These are phyloP conservation scores for Daldinia vernicosa DNA, from an alignment of 495 filamentous ascomycete species.

Conservation along the genomic window DNA sequence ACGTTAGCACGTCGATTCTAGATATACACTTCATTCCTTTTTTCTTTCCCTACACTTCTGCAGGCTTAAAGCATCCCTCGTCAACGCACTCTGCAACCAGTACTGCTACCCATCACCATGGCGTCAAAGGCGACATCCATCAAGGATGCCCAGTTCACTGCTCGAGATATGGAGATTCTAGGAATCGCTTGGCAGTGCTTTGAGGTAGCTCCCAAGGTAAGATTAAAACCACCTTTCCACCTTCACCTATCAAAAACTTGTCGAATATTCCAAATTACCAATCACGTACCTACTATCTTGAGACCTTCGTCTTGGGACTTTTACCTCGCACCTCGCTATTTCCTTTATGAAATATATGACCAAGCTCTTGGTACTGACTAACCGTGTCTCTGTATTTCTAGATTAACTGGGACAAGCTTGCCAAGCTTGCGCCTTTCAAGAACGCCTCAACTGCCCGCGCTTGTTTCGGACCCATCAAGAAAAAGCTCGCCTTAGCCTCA, in stretches of 20 bases:
- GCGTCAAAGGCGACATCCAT: background rate
- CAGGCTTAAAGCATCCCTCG: background rate
- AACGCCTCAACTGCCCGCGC: conserved; percentile 16
- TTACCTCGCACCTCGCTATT: background rate
- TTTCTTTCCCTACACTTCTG: background rate
- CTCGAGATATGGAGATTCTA: conserved; percentile 33
- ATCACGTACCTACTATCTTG: background rate
- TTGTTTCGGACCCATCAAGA: conserved; percentile 28
- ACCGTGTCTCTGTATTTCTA: conserved; percentile 2
- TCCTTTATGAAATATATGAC: background rate
- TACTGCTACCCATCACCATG: conserved; percentile 5
- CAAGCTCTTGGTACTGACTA: background rate
- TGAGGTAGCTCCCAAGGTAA: conserved; percentile 23
- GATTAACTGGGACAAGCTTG: conserved; percentile 35
- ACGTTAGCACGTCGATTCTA: background rate
- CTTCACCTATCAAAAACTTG: background rate
- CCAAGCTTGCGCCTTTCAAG: conserved; percentile 30
- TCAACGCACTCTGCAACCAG: background rate
- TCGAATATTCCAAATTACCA: background rate
- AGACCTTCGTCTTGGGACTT: background rate
- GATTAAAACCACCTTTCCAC: background rate
- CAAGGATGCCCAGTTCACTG: conserved; percentile 4
- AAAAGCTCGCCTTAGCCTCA: conserved; percentile 22
- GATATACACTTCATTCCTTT: background rate
- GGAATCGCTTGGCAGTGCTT: conserved; percentile 22